Base-by-base conservation (phyloP, 192 early-diverging fungal genomes). In the Podila verticillata region DNA sequence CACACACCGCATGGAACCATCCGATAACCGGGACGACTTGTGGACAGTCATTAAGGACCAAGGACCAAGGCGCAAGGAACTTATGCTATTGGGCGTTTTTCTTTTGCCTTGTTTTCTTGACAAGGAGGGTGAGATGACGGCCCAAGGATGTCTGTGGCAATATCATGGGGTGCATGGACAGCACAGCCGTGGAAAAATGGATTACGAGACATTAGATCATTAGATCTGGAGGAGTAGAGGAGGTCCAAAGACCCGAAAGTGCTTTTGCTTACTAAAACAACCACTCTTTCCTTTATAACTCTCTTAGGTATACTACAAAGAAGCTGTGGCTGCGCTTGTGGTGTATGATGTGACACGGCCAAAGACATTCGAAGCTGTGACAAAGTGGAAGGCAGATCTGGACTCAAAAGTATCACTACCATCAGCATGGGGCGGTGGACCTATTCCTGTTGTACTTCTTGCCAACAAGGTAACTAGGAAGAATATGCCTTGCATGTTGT, bases 311-410 rank as follows among this genome's bases (percentile, higher is more conserved):
- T 90, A 90, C 32, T 90, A 88, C 61, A 90, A 88, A 54, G 89
- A 87, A 32, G 89, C 89, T 10, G 66, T 86, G 5, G 89, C 86
- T 7, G 89, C 89, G 32, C 75, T 90, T 63, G 79, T 90, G 0
- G 89, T 90, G 3, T 90, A 88, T 51, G 89, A 90, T 73, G 80
- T 88, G 10, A 88, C 87, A 13, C 82, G 86, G 17, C 86, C 87
- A 57, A 75, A 81, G 39, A 87, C 89, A 28, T 90, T 90, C 73
- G 87, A 88, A 57, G 87, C 82, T 1, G 86, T 88, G 5, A 68
- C 79, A 24, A 81, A 83, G 61, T 90, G 89, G 89, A 90, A 90
- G 39, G 72, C 82, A 13, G 89, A 90, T 71, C 63, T 90, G n/a
- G 89, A 90, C 66, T 67, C 79, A 8, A 90, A 90, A 66, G 84